Conservation (phyloP, 306 rosid species). For the Lathyrus oleraceus region DNA sequence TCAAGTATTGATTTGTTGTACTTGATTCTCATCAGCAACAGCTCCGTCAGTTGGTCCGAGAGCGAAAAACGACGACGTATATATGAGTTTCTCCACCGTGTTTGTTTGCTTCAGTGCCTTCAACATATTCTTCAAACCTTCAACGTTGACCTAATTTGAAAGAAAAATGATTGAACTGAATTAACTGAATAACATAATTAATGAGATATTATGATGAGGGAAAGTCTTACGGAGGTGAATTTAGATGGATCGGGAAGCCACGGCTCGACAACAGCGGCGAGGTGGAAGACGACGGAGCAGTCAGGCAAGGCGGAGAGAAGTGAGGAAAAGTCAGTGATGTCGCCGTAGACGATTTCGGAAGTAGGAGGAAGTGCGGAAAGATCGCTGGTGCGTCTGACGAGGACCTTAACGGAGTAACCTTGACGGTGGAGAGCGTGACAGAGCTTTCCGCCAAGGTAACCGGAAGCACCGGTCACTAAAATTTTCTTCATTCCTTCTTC, state of each 20-base stretch:
- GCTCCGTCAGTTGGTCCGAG: constrained; percentile 73
- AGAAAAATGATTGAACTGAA: background rate
- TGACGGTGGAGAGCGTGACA: constrained; percentile 57
- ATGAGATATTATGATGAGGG: background rate
- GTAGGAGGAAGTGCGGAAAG: constrained; percentile 62
- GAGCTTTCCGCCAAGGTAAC: constrained; percentile 81
- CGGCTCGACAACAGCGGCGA: constrained; percentile 89
- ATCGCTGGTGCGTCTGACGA: constrained; percentile 83
- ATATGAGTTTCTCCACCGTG: constrained; percentile 67
- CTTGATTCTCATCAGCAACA: constrained; percentile 75
- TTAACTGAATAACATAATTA: background rate
- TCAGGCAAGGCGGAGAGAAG: constrained; percentile 67
- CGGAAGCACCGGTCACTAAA: constrained; percentile 85
- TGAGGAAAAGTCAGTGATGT: constrained; percentile 69
- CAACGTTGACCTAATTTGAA: constrained; percentile 65
- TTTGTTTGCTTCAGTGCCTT: constrained; percentile 69
- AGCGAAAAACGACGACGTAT: too few relatives aligned
- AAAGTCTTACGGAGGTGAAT: constrained; percentile 56
- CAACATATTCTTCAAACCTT: constrained; percentile 73
- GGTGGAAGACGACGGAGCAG: constrained; percentile 78
- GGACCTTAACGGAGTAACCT: constrained; percentile 65
- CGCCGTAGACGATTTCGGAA: constrained; percentile 71
- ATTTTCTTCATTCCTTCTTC: constrained; percentile 50
- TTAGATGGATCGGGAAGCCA: constrained; percentile 94
- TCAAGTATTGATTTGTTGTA: constrained; percentile 5